Percentiles rank a stretch among this genome's conserved stretches.
Conservation (phyloP, 2,329 filamentous ascomycete genomes). For the Colletotrichum filicis region DNA sequence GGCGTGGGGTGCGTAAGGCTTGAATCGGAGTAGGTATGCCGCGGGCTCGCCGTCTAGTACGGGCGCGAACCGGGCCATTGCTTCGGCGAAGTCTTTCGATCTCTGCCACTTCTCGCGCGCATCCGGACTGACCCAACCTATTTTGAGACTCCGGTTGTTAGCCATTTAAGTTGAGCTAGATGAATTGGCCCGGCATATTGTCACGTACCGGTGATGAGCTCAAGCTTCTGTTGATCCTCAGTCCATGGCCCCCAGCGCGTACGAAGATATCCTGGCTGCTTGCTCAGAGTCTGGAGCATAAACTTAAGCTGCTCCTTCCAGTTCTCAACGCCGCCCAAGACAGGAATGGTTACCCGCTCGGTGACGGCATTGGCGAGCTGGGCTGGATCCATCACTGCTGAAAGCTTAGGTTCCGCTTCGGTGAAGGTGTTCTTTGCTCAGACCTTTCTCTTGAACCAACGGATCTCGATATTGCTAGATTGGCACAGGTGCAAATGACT, state of each 20-base stretch:
- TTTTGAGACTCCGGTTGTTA: constrained; percentile 1
- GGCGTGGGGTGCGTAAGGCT: constrained; percentile 41
- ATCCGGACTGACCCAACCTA: constrained; percentile 40
- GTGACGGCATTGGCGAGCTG: constrained; percentile 35
- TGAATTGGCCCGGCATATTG: neutral
- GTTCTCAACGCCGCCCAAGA: constrained; percentile 39
- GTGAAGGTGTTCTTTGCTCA: neutral
- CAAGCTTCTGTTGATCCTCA: constrained; percentile 41
- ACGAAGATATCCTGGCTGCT: constrained; percentile 41
- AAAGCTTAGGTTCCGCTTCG: neutral
- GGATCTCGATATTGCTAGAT: neutral
- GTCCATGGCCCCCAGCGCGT: constrained; percentile 43
- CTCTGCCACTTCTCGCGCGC: constrained; percentile 38
- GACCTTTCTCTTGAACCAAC: neutral
- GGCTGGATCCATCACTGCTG: constrained; percentile 25
- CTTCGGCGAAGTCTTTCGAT: constrained; percentile 34
- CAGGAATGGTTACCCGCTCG: constrained; percentile 38
- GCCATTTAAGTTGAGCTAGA: neutral
- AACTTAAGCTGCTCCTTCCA: constrained; percentile 43
- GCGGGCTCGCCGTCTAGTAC: constrained; percentile 39
- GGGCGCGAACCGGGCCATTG: constrained; percentile 35
- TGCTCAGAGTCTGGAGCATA: constrained; percentile 41
- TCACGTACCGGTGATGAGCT: constrained; percentile 40
- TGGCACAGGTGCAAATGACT: neutral
- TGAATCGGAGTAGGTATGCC: constrained; percentile 40